A percentile compares a stretch with the other conserved stretches of the same genome.
phyloP scores from a whole-genome alignment of 208 protist genomes.

The Vickermania ingenoplastis region DNA sequence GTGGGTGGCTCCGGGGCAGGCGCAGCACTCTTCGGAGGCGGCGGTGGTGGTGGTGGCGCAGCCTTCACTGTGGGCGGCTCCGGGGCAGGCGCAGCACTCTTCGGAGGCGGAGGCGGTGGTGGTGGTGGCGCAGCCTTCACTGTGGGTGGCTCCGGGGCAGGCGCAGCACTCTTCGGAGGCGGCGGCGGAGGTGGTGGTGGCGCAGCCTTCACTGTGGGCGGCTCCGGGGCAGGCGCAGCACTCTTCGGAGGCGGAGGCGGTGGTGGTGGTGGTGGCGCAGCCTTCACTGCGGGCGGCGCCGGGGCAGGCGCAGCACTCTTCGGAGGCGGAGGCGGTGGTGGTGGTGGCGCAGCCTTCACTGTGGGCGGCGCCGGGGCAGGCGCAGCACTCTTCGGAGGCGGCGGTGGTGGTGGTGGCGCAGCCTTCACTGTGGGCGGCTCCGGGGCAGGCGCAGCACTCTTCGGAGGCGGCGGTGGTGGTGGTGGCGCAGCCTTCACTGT shows the following conservation, averaged over 20 bases:
- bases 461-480: too few relatives aligned
- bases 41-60: slow-evolving; percentile 6
- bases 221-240: slow-evolving; percentile 6
- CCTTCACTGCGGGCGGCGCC: slow-evolving; percentile 4
- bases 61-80: background rate
- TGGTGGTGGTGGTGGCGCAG: slow-evolving; percentile 11
- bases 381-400: too few relatives aligned
- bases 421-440: too few relatives aligned
- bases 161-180: slow-evolving; percentile 5
- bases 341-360: slow-evolving; percentile 13
- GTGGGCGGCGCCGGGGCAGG: too few relatives aligned
- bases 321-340: slow-evolving; percentile 16
- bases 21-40: slow-evolving; percentile 3
- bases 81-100: background rate
- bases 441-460: too few relatives aligned
- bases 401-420: too few relatives aligned
- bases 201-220: slow-evolving; percentile 8
- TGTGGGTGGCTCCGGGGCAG: slow-evolving; percentile 8
- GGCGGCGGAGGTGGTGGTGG: slow-evolving; percentile 13
- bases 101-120: background rate
- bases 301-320: slow-evolving; percentile 11
- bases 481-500: too few relatives aligned
- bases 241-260: slow-evolving; percentile 11
- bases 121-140: slow-evolving; percentile 5
- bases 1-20: background rate